Evolutionary conservation across 2,329 filamentous ascomycete genomes (phyloP).

Genomic region (Ophiocordyceps camponoti-saundersi): DNA sequence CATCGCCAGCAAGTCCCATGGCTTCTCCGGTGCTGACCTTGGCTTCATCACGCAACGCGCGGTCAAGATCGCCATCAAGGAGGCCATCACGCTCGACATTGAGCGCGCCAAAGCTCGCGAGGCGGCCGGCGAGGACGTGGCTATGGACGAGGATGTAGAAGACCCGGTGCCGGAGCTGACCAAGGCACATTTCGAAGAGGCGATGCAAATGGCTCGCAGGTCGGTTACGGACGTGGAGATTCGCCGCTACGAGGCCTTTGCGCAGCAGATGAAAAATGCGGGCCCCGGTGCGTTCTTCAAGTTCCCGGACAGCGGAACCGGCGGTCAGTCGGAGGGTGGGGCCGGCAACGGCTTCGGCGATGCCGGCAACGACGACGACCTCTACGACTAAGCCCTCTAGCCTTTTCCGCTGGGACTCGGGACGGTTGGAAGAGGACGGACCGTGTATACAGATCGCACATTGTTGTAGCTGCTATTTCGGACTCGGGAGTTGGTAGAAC

Average conservation of each 20-base stretch:
- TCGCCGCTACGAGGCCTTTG: conserved; percentile 93
- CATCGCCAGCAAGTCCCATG: conserved; percentile 94
- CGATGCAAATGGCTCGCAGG: conserved; percentile 84
- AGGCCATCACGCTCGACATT: conserved; percentile 79
- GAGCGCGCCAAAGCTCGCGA: conserved; percentile 81
- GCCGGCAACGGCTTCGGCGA: conserved; percentile 56
- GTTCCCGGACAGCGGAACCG: conserved; percentile 59
- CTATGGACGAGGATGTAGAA: conserved; percentile 51
- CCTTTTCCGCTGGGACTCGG: too few species aligned
- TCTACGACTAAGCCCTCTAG: conserved; percentile 61
- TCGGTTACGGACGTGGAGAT: conserved; percentile 97
- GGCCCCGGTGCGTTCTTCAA: conserved; percentile 96
- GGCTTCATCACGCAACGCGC: conserved; percentile 98
- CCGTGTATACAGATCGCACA: neutral
- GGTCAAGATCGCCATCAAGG: conserved; percentile 98
- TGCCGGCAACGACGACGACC: conserved; percentile 85
- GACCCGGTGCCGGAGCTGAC: conserved; percentile 94
- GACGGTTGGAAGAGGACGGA: neutral
- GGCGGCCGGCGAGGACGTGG: conserved; percentile 68
- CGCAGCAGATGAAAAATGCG: conserved; percentile 97
- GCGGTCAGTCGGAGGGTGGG: conserved; percentile 46
- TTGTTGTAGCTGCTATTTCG: conserved; percentile 10
- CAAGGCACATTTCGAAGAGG: conserved; percentile 95
- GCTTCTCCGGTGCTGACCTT: conserved; percentile 98
- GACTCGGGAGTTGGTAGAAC: conserved; percentile 18